Evolutionary conservation across 2,329 filamentous ascomycete species (phyloP).

Genomic region (Aureobasidium namibiae): DNA sequence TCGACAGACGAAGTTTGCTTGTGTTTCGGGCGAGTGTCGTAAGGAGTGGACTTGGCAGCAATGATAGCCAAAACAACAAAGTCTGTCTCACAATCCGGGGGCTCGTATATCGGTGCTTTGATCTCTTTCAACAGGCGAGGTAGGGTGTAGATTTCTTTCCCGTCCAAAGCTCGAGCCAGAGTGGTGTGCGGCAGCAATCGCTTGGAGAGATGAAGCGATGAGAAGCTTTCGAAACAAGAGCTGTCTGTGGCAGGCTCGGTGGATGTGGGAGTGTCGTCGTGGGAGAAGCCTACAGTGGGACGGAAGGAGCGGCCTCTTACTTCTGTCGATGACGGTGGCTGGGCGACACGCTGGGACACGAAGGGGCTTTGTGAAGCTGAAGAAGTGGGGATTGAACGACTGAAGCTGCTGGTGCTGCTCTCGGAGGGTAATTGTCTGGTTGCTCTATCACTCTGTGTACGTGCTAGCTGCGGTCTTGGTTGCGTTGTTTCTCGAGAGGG

Average conservation of each 20-base stretch:
- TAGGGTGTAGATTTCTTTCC: slow-evolving; percentile 68
- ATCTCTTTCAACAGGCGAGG: slow-evolving; percentile 74
- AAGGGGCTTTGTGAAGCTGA: not conserved
- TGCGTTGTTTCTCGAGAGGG: not conserved
- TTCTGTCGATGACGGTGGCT: not conserved
- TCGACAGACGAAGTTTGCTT: slow-evolving; percentile 35
- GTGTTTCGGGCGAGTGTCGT: slow-evolving; percentile 45
- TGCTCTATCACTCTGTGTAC: not conserved
- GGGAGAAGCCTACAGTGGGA: not conserved
- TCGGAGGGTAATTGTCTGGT: not conserved
- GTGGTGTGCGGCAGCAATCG: slow-evolving; percentile 75
- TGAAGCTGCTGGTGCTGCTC: not conserved
- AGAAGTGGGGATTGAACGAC: not conserved
- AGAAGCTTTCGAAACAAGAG: slow-evolving; percentile 75
- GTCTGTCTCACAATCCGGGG: slow-evolving; percentile 76
- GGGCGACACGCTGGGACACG: not conserved
- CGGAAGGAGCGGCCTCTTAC: not conserved
- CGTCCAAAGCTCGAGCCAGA: slow-evolving; percentile 66
- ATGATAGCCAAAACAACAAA: slow-evolving; percentile 84
- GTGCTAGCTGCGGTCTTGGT: not conserved
- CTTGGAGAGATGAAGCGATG: slow-evolving; percentile 72
- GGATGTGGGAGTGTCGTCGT: slow-evolving; percentile 1
- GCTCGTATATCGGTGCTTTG: slow-evolving; percentile 72
- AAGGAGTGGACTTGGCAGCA: slow-evolving; percentile 78
- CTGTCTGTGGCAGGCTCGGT: slow-evolving; percentile 21